phyloP scores from a whole-genome alignment of 345 rosid genomes.

The Ailanthus altissimus region DNA sequence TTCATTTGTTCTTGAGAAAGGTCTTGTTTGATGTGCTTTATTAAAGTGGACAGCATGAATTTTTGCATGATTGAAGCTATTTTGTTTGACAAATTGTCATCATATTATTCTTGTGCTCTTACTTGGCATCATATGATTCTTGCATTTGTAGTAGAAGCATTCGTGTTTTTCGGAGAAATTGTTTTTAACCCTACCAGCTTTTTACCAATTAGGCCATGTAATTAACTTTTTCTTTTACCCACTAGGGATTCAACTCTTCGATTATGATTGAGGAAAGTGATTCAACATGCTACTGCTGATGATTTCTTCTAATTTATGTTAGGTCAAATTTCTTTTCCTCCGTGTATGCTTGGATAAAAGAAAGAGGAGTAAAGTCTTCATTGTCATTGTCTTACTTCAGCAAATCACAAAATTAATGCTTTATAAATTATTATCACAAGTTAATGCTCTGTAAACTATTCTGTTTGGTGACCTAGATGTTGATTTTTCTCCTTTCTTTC shows the following conservation, averaged over 20 bases:
- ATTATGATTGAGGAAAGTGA: background rate
- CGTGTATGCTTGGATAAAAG: background rate
- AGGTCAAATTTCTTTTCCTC: constrained; percentile 8
- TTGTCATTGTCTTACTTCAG: background rate
- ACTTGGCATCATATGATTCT: constrained; percentile 26
- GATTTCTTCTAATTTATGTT: background rate
- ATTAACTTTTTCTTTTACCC: background rate
- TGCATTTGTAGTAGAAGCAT: constrained; percentile 28
- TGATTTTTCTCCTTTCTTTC: constrained; percentile 11
- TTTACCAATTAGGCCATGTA: background rate
- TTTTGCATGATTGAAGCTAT: constrained; percentile 44
- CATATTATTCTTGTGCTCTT: constrained; percentile 17
- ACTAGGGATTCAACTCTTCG: background rate
- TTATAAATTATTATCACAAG: background rate
- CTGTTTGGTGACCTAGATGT: constrained; percentile 11
- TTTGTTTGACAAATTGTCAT: constrained; percentile 28
- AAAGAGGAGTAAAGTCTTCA: background rate
- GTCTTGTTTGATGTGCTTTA: constrained; percentile 25
- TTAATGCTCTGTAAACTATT: background rate
- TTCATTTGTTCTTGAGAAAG: constrained; percentile 13
- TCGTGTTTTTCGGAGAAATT: constrained; percentile 9
- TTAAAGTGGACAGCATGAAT: constrained; percentile 43
- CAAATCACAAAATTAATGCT: background rate
- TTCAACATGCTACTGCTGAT: background rate
- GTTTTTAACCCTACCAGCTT: constrained; percentile 30